These are phyloP conservation scores for Sclerotiophoma versabilis DNA, from an alignment of 2,329 filamentous ascomycete species.

Conservation along the genomic window DNA sequence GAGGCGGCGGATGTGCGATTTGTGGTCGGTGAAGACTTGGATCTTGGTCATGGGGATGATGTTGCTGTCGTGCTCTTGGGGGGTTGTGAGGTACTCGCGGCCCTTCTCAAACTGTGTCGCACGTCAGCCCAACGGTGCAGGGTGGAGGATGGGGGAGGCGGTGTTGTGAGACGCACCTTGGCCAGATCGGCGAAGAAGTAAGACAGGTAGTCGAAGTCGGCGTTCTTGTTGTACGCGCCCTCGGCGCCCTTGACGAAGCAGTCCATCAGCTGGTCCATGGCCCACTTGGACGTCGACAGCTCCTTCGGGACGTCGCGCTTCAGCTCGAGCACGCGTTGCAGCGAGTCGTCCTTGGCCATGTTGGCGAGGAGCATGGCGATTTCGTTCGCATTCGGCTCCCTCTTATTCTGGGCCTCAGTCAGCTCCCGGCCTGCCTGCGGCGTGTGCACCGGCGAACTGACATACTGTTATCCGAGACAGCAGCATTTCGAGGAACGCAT, in stretches of 20 bases:
- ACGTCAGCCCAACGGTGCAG: background rate
- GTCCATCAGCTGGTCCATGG: conserved; percentile 91
- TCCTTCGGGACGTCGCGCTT: conserved; percentile 72
- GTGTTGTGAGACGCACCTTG: conserved; percentile 54
- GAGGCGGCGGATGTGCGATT: conserved; percentile 80
- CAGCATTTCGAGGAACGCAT: conserved; percentile 78
- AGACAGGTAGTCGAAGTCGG: conserved; percentile 89
- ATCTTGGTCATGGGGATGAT: conserved; percentile 91
- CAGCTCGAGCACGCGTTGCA: conserved; percentile 72
- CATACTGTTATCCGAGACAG: conserved; percentile 77
- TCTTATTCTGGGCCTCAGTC: conserved; percentile 61
- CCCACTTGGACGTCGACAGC: conserved; percentile 74
- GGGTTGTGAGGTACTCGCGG: conserved; percentile 74
- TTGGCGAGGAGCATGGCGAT: conserved; percentile 94
- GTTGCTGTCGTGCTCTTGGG: conserved; percentile 76
- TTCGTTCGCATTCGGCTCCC: conserved; percentile 83
- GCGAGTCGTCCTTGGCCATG: conserved; percentile 77
- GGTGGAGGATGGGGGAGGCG: background rate
- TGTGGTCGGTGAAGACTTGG: conserved; percentile 91
- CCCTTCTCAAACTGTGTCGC: conserved; percentile 76
- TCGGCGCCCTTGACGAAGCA: conserved; percentile 93
- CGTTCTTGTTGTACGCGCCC: conserved; percentile 80
- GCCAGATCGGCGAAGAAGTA: conserved; percentile 95
- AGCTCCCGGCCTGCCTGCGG: conserved; percentile 3
- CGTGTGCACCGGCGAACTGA: conserved; percentile 54